Conservation (phyloP, 2,329 filamentous ascomycete species). For the Myriosclerotinia scirpicola region DNA sequence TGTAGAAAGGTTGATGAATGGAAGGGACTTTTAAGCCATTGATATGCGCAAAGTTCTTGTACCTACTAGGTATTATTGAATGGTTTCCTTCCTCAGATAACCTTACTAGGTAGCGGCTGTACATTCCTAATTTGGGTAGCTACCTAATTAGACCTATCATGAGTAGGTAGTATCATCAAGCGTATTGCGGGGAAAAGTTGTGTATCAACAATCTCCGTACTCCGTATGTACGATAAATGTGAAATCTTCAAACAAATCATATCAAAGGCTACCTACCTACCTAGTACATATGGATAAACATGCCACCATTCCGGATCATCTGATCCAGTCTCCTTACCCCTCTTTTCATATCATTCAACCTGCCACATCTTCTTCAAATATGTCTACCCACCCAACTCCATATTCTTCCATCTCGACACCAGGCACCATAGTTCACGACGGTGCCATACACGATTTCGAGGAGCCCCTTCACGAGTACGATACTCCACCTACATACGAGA, state of each 20-base stretch:
- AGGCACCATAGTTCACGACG: slow-evolving; percentile 18
- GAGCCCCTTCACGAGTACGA: slow-evolving; percentile 29
- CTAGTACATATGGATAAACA: no score
- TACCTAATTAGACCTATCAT: background rate
- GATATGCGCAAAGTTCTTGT: slow-evolving; percentile 19
- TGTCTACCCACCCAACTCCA: slow-evolving; percentile 15
- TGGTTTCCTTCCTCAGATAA: no score
- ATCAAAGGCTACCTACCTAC: background rate
- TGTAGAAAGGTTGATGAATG: background rate
- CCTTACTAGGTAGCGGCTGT: slow-evolving; percentile 23
- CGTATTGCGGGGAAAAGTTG: background rate
- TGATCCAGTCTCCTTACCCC: slow-evolving; percentile 3
- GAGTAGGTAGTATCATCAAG: no score
- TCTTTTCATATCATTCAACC: background rate
- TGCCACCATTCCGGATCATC: background rate
- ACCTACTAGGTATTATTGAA: no score
- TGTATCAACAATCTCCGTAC: slow-evolving; percentile 3
- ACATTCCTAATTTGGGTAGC: slow-evolving; percentile 29
- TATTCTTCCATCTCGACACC: slow-evolving; percentile 16
- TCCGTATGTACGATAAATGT: no score
- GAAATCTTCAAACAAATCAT: background rate
- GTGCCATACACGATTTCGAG: slow-evolving; percentile 27
- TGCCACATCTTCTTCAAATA: background rate
- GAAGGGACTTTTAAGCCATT: background rate
- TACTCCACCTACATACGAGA: slow-evolving; percentile 26